Percentiles rank a stretch among this genome's conserved stretches.
Conservation (phyloP, 345 rosid species). For the Eucalyptus sp. region DNA sequence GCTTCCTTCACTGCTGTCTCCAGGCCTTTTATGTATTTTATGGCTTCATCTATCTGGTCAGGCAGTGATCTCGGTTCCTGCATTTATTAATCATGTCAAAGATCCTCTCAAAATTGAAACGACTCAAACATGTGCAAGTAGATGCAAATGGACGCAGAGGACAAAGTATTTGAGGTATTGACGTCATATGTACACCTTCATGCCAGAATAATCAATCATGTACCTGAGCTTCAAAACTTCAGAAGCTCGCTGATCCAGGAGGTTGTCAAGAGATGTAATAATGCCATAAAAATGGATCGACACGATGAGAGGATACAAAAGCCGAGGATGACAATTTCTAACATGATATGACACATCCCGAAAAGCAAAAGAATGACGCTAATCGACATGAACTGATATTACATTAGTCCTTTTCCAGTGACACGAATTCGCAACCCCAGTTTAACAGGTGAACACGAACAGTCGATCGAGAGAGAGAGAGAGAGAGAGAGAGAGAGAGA, state of each 20-base stretch:
- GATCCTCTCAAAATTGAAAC: not conserved
- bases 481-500: not conserved
- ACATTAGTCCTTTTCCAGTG: not conserved
- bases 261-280: not conserved
- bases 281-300: not conserved
- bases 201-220: not conserved
- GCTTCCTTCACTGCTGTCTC: slow-evolving; percentile 14
- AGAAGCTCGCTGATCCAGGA: not conserved
- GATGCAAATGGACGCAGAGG: not conserved
- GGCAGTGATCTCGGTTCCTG: slow-evolving; percentile 33
- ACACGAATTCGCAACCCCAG: not conserved
- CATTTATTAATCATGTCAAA: not conserved
- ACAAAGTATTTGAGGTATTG: not conserved
- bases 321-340: not conserved
- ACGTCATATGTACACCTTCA: not conserved
- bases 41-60: slow-evolving; percentile 47
- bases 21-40: slow-evolving; percentile 21
- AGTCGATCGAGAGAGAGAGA: not conserved
- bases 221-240: not conserved
- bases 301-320: not conserved
- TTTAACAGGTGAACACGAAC: not conserved
- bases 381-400: not conserved
- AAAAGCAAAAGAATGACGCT: not conserved
- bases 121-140: not conserved
- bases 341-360: not conserved